Percentiles rank a stretch among this genome's conserved stretches.
Conservation (phyloP, 345 rosid species). For the Arabis alpina region DNA sequence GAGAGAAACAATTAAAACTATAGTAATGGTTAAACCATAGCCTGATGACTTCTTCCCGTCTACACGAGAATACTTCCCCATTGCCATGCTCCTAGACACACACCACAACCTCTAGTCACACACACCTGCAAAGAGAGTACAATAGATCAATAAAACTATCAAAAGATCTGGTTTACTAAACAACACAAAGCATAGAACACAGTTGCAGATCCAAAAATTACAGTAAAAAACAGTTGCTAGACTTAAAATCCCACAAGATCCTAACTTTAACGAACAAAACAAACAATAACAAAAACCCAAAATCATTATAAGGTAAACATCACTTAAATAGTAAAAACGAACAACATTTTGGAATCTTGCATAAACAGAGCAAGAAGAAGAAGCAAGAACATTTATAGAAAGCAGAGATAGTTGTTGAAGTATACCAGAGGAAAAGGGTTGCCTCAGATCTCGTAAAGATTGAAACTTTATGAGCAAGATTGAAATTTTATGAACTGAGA, state of each 20-base stretch:
- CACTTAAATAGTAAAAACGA: background rate
- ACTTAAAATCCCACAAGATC: no score
- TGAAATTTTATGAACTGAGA: background rate
- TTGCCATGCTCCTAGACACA: slow-evolving; percentile 54
- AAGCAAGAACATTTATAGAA: slow-evolving; percentile 29
- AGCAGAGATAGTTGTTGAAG: slow-evolving; percentile 1
- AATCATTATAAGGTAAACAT: background rate
- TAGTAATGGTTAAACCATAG: slow-evolving; percentile 63
- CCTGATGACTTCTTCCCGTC: slow-evolving; percentile 68
- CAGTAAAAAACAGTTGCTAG: background rate
- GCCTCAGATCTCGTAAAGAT: slow-evolving; percentile 21
- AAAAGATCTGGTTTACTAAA: background rate
- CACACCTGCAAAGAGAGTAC: slow-evolving; percentile 32
- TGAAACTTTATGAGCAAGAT: slow-evolving; percentile 23
- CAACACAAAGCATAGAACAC: slow-evolving; percentile 4
- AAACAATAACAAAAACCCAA: slow-evolving; percentile 8
- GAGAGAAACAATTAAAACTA: slow-evolving; percentile 64
- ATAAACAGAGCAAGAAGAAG: background rate
- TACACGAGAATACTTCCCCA: slow-evolving; percentile 63
- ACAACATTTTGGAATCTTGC: slow-evolving; percentile 17
- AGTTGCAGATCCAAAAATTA: slow-evolving; percentile 20
- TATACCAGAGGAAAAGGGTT: slow-evolving; percentile 24
- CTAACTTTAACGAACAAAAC: background rate
- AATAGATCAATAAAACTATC: background rate
- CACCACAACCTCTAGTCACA: slow-evolving; percentile 33